Evolutionary conservation across 441 rosid genomes (phyloP).

Genomic region (Gossypium aridum): DNA sequence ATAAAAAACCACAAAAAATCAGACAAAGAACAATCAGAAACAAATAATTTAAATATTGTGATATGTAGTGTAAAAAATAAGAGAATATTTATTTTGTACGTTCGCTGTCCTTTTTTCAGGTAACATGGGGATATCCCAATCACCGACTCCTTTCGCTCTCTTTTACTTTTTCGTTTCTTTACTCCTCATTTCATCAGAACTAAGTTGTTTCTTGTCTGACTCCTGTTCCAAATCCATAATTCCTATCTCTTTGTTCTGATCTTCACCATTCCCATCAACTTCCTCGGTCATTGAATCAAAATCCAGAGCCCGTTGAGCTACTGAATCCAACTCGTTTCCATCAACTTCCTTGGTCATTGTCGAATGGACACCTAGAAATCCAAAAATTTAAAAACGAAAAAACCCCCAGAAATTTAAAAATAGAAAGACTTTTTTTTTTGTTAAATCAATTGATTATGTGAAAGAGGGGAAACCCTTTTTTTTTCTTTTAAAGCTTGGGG

Average conservation of each 20-base stretch:
- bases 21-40: constrained; percentile 9
- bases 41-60: background rate
- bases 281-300: constrained; percentile 35
- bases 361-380: too few species aligned
- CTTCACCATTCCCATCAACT: constrained; percentile 16
- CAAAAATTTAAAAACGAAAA: too few species aligned
- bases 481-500: background rate
- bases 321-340: constrained; percentile 21
- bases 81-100: constrained; percentile 24
- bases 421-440: too few species aligned
- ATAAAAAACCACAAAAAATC: background rate
- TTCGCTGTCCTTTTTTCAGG: constrained; percentile 44
- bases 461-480: background rate
- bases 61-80: background rate
- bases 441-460: background rate
- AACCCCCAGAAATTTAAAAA: background rate
- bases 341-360: background rate
- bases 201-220: constrained; percentile 11
- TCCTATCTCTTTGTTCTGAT: constrained; percentile 11
- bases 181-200: constrained; percentile 10
- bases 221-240: constrained; percentile 7
- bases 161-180: constrained; percentile 23
- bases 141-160: constrained; percentile 34
- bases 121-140: constrained; percentile 29
- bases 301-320: constrained; percentile 37